phyloP scores from a whole-genome alignment of 2,329 filamentous ascomycete genomes.

The Pestalotiopsis sp. region DNA sequence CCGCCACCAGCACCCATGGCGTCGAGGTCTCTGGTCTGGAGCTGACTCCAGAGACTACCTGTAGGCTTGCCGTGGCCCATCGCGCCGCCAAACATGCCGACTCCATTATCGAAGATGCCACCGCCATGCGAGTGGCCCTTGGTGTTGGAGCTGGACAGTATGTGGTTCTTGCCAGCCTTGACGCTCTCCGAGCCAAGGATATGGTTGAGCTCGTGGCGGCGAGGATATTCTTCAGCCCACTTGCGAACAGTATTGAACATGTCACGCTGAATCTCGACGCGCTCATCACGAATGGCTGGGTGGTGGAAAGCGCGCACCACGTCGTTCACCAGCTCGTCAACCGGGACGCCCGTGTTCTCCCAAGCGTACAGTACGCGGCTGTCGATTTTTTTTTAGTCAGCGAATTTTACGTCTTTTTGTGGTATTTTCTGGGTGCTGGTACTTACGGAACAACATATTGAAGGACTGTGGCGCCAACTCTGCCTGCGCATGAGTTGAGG shows the following conservation, averaged over 20 bases:
- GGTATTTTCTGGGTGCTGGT: not conserved
- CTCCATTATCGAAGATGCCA: conserved; percentile 38
- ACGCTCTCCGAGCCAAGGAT: conserved; percentile 85
- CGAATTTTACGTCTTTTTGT: not conserved
- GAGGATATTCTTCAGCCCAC: conserved; percentile 75
- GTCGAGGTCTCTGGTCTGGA: conserved; percentile 59
- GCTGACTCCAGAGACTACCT: conserved; percentile 63
- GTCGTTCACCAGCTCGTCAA: conserved; percentile 82
- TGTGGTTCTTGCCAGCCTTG: conserved; percentile 79
- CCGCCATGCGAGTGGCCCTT: conserved; percentile 46
- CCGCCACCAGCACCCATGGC: conserved; percentile 55
- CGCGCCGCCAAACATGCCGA: conserved; percentile 39
- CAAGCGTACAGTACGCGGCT: conserved; percentile 86
- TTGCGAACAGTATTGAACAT: conserved; percentile 88
- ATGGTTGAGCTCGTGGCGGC: conserved; percentile 69
- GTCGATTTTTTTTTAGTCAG: conserved; percentile 24
- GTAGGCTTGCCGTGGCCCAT: conserved; percentile 59
- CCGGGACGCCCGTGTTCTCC: conserved; percentile 82
- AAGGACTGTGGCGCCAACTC: conserved; percentile 73
- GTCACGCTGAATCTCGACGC: conserved; percentile 76
- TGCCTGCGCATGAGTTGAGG: conserved; percentile 76
- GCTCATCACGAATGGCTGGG: conserved; percentile 76
- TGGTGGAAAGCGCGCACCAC: conserved; percentile 87
- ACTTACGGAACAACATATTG: conserved; percentile 82
- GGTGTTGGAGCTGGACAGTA: conserved; percentile 40